These are phyloP conservation scores for Cryphonectria carpinicola DNA, from an alignment of 2,329 filamentous ascomycete species.

Conservation along the genomic window DNA sequence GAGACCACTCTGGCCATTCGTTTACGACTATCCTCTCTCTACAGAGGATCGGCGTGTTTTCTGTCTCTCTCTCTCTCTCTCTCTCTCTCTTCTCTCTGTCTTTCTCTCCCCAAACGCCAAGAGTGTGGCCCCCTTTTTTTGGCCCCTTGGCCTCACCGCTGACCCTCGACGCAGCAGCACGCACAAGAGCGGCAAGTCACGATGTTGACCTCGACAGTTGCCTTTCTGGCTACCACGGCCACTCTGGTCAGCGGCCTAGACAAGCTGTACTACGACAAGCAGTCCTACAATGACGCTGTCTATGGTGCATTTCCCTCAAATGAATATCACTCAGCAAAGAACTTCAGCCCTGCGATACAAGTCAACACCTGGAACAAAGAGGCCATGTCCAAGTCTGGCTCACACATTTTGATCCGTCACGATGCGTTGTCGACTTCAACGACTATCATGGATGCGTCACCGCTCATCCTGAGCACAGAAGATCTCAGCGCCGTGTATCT, in stretches of 20 bases:
- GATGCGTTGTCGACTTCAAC: slow-evolving; percentile 14
- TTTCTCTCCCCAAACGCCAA: not conserved
- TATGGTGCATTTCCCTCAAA: slow-evolving; percentile 38
- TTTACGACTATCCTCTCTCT: not conserved
- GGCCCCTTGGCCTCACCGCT: not conserved
- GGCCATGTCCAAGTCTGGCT: slow-evolving; percentile 34
- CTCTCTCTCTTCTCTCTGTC: too few relatives aligned
- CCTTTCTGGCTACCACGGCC: not conserved
- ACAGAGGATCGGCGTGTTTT: not conserved
- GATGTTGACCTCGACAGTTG: slow-evolving; percentile 6
- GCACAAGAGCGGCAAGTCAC: not conserved
- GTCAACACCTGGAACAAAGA: slow-evolving; percentile 38
- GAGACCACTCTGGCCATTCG: not conserved
- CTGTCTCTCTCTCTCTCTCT: not conserved
- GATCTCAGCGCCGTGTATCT: slow-evolving; percentile 45
- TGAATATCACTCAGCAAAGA: slow-evolving; percentile 38
- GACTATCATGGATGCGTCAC: slow-evolving; percentile 32
- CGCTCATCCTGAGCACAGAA: slow-evolving; percentile 41
- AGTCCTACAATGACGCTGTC: slow-evolving; percentile 37
- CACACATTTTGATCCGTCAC: slow-evolving; percentile 40
- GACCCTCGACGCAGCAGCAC: not conserved
- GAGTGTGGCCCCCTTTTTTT: not conserved
- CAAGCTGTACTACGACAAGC: slow-evolving; percentile 29
- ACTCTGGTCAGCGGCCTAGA: not conserved
- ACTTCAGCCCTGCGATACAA: slow-evolving; percentile 41